These are phyloP conservation scores for Athelia sp. DNA, from an alignment of 1,284 basidiomycete genomes.

Conservation along the genomic window DNA sequence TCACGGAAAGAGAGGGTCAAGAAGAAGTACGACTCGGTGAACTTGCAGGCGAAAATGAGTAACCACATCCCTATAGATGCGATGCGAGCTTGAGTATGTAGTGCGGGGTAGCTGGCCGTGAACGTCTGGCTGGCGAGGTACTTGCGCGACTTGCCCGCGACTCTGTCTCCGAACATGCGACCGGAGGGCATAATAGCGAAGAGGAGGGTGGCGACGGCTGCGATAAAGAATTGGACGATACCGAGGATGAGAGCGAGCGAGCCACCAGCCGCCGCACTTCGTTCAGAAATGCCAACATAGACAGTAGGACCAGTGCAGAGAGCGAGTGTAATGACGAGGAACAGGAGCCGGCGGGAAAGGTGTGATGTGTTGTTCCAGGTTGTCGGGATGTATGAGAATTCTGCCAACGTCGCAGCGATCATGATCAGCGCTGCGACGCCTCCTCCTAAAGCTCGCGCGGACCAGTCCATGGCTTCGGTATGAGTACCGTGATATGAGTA, in stretches of 20 bases:
- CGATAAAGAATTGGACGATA: slow-evolving; percentile 90
- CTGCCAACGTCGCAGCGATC: slow-evolving; percentile 87
- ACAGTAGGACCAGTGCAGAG: slow-evolving; percentile 87
- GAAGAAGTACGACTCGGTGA: slow-evolving; percentile 94
- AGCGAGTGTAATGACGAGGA: slow-evolving; percentile 80
- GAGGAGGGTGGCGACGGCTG: slow-evolving; percentile 76
- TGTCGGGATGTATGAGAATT: slow-evolving; percentile 93
- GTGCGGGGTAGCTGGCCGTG: slow-evolving; percentile 84
- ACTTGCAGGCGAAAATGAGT: slow-evolving; percentile 91
- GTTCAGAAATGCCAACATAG: slow-evolving; percentile 78
- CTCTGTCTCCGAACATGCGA: slow-evolving; percentile 92
- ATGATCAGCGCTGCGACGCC: slow-evolving; percentile 89
- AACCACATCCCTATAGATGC: slow-evolving; percentile 81
- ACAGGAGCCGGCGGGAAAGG: slow-evolving; percentile 80
- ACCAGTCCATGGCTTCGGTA: slow-evolving; percentile 79
- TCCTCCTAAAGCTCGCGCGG: slow-evolving; percentile 85
- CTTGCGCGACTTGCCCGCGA: slow-evolving; percentile 91
- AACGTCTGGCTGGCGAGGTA: slow-evolving; percentile 96
- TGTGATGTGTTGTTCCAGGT: slow-evolving; percentile 98
- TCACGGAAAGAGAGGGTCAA: slow-evolving; percentile 89
- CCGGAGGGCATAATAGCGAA: slow-evolving; percentile 89
- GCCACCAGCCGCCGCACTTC: slow-evolving; percentile 48
- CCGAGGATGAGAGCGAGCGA: slow-evolving; percentile 80
- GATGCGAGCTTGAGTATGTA: slow-evolving; percentile 56
- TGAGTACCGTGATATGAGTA: slow-evolving; percentile 56